A percentile compares a stretch with the other conserved stretches of the same genome.
Conservation (phyloP, 306 rosid species). For the Abrus precatorius region DNA sequence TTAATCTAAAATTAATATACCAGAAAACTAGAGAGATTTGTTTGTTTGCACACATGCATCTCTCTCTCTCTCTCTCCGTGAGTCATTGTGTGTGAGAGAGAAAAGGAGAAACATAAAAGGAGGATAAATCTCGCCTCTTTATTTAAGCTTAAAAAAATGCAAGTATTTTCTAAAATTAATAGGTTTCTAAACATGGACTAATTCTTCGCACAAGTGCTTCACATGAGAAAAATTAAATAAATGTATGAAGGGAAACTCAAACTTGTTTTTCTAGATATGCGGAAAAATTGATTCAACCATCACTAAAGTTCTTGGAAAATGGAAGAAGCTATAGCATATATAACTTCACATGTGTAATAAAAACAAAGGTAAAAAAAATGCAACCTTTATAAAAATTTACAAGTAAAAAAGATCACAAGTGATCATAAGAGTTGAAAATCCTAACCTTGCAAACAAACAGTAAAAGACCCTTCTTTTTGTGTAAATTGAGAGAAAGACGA, state of each 20-base stretch:
- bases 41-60: background rate
- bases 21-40: slow-evolving; percentile 47
- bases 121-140: no score
- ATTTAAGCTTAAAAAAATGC: background rate
- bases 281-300: background rate
- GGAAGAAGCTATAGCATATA: background rate
- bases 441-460: slow-evolving; percentile 10
- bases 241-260: background rate
- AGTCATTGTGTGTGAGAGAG: slow-evolving; percentile 2
- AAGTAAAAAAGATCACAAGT: background rate
- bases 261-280: background rate
- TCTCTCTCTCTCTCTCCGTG: background rate
- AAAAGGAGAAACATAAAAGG: background rate
- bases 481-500: background rate
- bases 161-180: background rate
- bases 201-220: slow-evolving; percentile 12
- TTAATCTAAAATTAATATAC: slow-evolving; percentile 25
- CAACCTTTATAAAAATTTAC: background rate
- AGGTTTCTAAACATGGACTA: background rate
- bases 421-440: background rate
- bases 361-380: background rate
- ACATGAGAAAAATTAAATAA: background rate
- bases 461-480: background rate
- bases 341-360: background rate
- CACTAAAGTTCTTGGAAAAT: background rate